Evolutionary conservation across 2,329 filamentous ascomycete species (phyloP).

Genomic region (Colletotrichum sp.): DNA sequence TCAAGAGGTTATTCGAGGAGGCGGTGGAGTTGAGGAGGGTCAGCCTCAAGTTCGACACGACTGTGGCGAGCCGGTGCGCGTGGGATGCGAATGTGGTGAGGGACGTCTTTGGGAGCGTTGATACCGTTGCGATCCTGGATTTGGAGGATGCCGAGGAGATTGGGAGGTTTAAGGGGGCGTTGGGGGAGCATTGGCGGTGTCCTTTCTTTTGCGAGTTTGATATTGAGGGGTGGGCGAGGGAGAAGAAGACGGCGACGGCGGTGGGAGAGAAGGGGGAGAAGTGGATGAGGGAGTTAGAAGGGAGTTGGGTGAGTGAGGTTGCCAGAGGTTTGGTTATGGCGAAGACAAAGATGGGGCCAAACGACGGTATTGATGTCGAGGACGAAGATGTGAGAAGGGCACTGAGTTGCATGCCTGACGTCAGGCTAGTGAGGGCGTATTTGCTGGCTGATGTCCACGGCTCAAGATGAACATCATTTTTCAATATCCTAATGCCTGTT

Average conservation of each 20-base stretch:
- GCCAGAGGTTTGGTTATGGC: constrained; percentile 7
- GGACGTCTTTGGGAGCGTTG: background rate
- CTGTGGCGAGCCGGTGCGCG: background rate
- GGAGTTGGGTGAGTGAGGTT: constrained; percentile 13
- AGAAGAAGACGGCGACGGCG: background rate
- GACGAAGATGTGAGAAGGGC: background rate
- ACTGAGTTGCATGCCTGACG: background rate
- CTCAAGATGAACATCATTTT: background rate
- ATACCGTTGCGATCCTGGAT: background rate
- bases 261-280: background rate
- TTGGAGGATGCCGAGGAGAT: constrained; percentile 8
- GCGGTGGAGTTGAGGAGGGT: background rate
- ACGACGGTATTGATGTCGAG: background rate
- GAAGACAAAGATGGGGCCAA: background rate
- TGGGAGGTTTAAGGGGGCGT: background rate
- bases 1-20: background rate
- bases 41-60: background rate
- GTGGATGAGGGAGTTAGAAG: constrained; percentile 3
- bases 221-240: constrained; percentile 7
- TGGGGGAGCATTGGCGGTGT: background rate
- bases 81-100: background rate
- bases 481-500: background rate
- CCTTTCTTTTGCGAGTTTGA: constrained; percentile 15
- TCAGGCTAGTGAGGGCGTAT: constrained; percentile 9
- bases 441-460: background rate